These are phyloP conservation scores for Debaryomycetaceae sp. DNA, from an alignment of 1,139 yeast genomes.

Conservation along the genomic window DNA sequence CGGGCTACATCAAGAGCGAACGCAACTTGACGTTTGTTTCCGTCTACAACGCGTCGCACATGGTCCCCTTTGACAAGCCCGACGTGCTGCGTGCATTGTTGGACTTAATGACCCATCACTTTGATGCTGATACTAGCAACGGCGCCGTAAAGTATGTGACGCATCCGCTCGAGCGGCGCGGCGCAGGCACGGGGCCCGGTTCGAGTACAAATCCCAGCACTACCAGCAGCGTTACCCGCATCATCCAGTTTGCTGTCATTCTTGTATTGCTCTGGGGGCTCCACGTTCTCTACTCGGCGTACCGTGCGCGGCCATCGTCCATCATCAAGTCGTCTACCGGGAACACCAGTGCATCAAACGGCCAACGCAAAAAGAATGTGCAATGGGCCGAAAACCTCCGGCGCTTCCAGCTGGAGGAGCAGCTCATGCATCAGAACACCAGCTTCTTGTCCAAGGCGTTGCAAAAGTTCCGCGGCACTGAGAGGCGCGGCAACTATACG, in stretches of 20 bases:
- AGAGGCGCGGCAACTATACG: conserved; percentile 16
- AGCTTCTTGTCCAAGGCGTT: conserved; percentile 28
- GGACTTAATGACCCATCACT: conserved; percentile 35
- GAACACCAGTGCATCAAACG: conserved; percentile 13
- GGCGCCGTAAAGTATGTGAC: conserved; percentile 2
- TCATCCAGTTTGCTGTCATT: conserved; percentile 32
- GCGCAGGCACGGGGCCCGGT: conserved; percentile 3
- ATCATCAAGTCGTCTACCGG: conserved; percentile 17
- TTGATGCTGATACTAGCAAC: conserved; percentile 11
- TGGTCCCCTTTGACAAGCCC: conserved; percentile 88
- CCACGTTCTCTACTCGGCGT: conserved; percentile 26
- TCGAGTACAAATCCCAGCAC: conserved; percentile 3
- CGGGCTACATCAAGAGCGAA: conserved; percentile 45
- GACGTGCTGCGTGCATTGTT: conserved; percentile 58
- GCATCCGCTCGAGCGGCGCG: neutral
- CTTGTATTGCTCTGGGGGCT: conserved; percentile 34
- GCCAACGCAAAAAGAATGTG: conserved; percentile 39
- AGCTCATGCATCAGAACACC: conserved; percentile 10
- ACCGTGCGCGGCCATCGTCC: conserved; percentile 32
- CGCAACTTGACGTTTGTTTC: conserved; percentile 71
- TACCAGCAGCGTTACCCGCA: conserved; percentile 23
- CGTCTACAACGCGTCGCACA: conserved; percentile 73
- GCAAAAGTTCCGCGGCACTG: conserved; percentile 21
- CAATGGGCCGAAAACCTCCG: conserved; percentile 49
- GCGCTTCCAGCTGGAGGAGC: conserved; percentile 23